Percentiles rank a stretch among this genome's conserved stretches.
Conservation (phyloP, 495 filamentous ascomycete species). For the Letharia lupina region DNA sequence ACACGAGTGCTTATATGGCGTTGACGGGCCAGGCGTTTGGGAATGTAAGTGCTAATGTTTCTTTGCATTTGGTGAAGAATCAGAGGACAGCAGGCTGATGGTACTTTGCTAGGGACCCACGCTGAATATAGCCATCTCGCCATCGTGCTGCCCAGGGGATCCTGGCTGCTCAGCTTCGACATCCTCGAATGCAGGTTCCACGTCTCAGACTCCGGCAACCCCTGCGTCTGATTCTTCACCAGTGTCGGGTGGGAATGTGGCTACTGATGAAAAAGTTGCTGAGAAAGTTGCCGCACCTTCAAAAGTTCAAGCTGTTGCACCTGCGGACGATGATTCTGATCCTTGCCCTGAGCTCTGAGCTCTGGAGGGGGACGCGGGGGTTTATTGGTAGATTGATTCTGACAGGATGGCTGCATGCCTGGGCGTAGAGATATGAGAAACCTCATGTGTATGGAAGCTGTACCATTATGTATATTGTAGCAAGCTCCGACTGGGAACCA, state of each 20-base stretch:
- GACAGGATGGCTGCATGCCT: background rate
- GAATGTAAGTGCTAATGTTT: conserved; percentile 7
- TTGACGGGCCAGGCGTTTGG: conserved; percentile 20
- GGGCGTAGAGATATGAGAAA: background rate
- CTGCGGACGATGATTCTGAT: background rate
- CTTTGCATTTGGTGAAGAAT: background rate
- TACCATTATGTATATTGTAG: background rate
- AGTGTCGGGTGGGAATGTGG: background rate
- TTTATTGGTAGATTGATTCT: background rate
- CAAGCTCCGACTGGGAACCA: background rate
- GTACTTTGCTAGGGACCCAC: conserved; percentile 11
- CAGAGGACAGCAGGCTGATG: background rate
- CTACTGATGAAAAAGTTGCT: background rate
- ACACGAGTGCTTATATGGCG: conserved; percentile 18
- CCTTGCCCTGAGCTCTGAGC: conserved; percentile 4
- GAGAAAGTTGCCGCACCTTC: background rate
- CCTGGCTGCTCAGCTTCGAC: conserved; percentile 3
- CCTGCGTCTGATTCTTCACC: background rate
- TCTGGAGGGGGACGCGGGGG: background rate
- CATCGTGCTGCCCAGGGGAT: conserved; percentile 12
- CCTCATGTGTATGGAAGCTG: background rate
- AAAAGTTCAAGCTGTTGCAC: background rate
- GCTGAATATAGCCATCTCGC: conserved; percentile 12
- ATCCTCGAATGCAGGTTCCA: background rate
- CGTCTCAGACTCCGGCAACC: background rate